Evolutionary conservation across 345 rosid genomes (phyloP), one percentile per base, ranked within the genome.

Genomic region (Chamaenerion angustifolium): DNA sequence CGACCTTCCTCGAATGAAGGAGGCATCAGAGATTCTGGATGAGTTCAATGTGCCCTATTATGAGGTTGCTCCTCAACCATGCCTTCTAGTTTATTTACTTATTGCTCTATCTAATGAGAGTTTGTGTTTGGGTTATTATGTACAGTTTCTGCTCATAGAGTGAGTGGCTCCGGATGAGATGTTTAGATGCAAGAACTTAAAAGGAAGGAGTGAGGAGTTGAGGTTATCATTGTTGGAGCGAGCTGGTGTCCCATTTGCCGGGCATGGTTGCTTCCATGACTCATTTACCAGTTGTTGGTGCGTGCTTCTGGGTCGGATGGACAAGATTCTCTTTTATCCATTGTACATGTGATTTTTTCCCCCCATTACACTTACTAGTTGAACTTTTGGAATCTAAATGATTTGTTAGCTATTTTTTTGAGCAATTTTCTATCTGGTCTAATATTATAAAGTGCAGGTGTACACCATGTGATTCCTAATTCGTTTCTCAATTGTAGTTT

Each of bases 201-300:
- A 62, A 56, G 56, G 75, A 62, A 56, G 56, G 75, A 68, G 21
- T 69, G 78, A 61, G 96, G 99, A 12, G 46, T 80, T 62, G 89
- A 82, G 54, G 68, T 92, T 45, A 88, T 88, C 63, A 82, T 92
- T 48, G 95, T 96, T 42, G 99, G 96, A 52, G 99, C 99, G 96
- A 51, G 96, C 99, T 46, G 95, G n/a, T n/a, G n/a, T n/a, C 95
- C 45, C 99, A 92, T 73, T 75, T 92, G 55, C 96, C 96, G 65
- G 95, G 98, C 48, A 92, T 87, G 96, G 90, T 87, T 40, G 94
- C 96, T 63, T 81, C 98, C 52, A 77, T 81, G 51, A 87, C 98
- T 67, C 94, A 95, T 15, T 63, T 84, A 51, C 98, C 94, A 0
- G 94, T 90, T 58, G 78, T 90, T 48, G 96, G 96, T 92, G 45